Conservation (phyloP, 306 rosid species). For the Heteromeles arbutifolia region DNA sequence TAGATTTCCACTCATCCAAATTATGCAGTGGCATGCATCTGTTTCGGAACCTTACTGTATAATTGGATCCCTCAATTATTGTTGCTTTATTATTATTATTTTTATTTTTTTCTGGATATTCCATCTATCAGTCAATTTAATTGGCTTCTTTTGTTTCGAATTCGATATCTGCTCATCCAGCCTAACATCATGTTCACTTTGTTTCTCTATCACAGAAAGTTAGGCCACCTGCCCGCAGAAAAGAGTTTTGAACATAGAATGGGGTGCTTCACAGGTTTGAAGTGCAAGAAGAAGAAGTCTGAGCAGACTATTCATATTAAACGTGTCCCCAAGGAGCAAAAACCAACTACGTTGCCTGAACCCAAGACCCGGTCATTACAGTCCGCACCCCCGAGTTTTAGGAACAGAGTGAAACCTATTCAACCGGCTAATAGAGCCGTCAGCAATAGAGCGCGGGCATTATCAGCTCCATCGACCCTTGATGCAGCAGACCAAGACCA, state of each 20-base stretch:
- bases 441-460: conserved; percentile 54
- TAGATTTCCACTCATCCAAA: not conserved
- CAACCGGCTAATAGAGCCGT: conserved; percentile 43
- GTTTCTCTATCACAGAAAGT: conserved; percentile 38
- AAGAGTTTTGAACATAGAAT: conserved; percentile 36
- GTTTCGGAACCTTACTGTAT: not conserved
- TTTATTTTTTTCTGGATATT: not conserved
- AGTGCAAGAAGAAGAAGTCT: conserved; percentile 75
- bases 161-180: not conserved
- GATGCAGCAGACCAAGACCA: conserved; percentile 90
- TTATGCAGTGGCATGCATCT: not conserved
- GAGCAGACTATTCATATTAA: conserved; percentile 42
- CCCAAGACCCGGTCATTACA: conserved; percentile 71
- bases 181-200: not conserved
- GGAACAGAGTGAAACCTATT: conserved; percentile 79
- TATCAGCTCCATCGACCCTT: conserved; percentile 90
- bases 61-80: not conserved
- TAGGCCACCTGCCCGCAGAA: conserved; percentile 12
- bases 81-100: too few species aligned
- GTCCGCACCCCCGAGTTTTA: conserved; percentile 98
- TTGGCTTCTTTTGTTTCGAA: not conserved
- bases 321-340: conserved; percentile 40
- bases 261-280: conserved; percentile 89
- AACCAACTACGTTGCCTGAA: conserved; percentile 68
- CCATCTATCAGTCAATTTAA: not conserved